These are phyloP conservation scores for Ganoderma lingzhi DNA, from an alignment of 1,284 basidiomycete genomes.

Conservation along the genomic window DNA sequence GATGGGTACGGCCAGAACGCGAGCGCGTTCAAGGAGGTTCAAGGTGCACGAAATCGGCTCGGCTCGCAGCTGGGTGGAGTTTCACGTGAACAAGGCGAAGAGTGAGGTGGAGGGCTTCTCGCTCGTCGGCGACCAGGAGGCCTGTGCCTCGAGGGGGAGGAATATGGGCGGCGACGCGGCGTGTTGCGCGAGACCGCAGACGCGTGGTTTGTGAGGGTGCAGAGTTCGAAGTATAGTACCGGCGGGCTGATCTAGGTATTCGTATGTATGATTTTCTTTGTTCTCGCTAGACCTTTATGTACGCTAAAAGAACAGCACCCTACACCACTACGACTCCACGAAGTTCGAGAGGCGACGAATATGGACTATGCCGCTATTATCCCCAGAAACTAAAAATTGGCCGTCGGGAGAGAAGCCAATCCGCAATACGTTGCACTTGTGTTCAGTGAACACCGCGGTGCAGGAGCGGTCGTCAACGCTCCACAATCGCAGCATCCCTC, in stretches of 20 bases:
- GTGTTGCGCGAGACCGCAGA: conserved; percentile 35
- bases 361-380: neutral
- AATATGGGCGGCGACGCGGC: conserved; percentile 19
- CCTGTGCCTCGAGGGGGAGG: conserved; percentile 22
- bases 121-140: conserved; percentile 26
- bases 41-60: conserved; percentile 30
- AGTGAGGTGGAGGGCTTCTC: conserved; percentile 28
- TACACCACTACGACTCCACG: neutral
- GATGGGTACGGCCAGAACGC: conserved; percentile 38
- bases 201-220: conserved; percentile 37
- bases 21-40: conserved; percentile 39
- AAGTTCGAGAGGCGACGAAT: neutral
- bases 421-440: neutral
- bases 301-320: neutral
- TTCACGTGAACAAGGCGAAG: conserved; percentile 26
- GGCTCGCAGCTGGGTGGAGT: conserved; percentile 29
- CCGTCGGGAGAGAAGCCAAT: conserved; percentile 4
- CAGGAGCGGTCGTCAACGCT: neutral
- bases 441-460: neutral
- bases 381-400: neutral
- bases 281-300: too few relatives aligned
- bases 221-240: too few relatives aligned
- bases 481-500: neutral
- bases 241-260: too few relatives aligned
- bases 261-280: too few relatives aligned